A percentile compares a stretch with the other conserved stretches of the same genome.
Conservation (phyloP, 1,139 yeast species). For the Yamadazyma epiphylla region DNA sequence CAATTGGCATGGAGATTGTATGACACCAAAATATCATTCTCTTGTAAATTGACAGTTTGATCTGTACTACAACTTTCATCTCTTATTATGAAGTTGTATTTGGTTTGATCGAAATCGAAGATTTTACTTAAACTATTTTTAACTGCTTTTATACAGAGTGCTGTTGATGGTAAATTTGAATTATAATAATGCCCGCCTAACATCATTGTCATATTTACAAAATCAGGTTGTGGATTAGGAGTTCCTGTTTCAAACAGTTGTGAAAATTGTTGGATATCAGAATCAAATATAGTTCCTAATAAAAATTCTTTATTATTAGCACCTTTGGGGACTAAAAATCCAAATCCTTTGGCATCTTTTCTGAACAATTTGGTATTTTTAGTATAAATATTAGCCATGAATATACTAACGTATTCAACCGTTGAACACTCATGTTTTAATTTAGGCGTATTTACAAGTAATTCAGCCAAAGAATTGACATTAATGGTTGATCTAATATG, state of each 20-base stretch:
- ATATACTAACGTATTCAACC: conserved; percentile 51
- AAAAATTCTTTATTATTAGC: conserved; percentile 55
- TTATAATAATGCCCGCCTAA: conserved; percentile 64
- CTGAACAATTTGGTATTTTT: conserved; percentile 34
- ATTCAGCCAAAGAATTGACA: conserved; percentile 27
- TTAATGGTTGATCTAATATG: conserved; percentile 60
- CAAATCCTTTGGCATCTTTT: conserved; percentile 63
- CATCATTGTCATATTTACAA: conserved; percentile 80
- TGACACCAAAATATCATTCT: conserved; percentile 32
- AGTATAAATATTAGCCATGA: conserved; percentile 56
- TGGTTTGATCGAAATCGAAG: conserved; percentile 41
- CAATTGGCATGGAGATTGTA: conserved; percentile 45
- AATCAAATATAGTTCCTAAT: conserved; percentile 87
- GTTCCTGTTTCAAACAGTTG: conserved; percentile 2
- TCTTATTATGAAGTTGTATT: conserved; percentile 25
- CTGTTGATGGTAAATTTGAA: conserved; percentile 39
- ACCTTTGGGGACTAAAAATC: conserved; percentile 73
- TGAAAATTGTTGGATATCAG: conserved; percentile 44
- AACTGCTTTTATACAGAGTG: conserved; percentile 41
- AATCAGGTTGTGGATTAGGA: conserved; percentile 15
- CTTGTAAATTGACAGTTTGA: conserved; percentile 16
- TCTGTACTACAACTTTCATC: conserved; percentile 24
- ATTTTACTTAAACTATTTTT: conserved; percentile 47
- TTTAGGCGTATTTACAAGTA: conserved; percentile 12
- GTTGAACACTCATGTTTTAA: conserved; percentile 14